Conservation (phyloP, 495 filamentous ascomycete genomes). For the Penicillium longicatenatum region DNA sequence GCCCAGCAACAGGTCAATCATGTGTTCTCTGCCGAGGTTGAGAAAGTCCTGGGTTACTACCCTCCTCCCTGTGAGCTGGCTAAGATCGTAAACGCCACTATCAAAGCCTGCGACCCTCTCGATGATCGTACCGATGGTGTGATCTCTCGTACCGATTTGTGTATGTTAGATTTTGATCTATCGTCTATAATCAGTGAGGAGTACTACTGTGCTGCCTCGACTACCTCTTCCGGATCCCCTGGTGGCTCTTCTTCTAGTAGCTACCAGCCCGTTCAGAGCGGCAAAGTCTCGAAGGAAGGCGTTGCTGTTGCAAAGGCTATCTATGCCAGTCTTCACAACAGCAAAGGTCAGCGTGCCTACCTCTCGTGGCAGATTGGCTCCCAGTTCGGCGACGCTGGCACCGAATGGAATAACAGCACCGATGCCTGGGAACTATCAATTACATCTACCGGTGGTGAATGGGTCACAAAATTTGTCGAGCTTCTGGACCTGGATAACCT, state of each 20-base stretch:
- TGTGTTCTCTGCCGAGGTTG: slow-evolving; percentile 44
- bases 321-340: neutral
- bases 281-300: neutral
- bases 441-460: slow-evolving; percentile 28
- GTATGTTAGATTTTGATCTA: slow-evolving; percentile 48
- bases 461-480: slow-evolving; percentile 29
- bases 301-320: neutral
- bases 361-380: neutral
- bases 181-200: slow-evolving; percentile 45
- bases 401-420: slow-evolving; percentile 20
- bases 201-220: slow-evolving; percentile 51
- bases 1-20: slow-evolving; percentile 54
- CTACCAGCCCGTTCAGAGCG: slow-evolving; percentile 18
- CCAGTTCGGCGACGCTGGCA: neutral
- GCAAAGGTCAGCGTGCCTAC: neutral
- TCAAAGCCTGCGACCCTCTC: slow-evolving; percentile 52
- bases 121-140: slow-evolving; percentile 57
- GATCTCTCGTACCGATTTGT: slow-evolving; percentile 53
- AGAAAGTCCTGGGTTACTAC: slow-evolving; percentile 50
- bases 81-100: slow-evolving; percentile 53
- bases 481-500: slow-evolving; percentile 30
- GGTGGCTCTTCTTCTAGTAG: slow-evolving; percentile 27
- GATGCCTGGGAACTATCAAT: slow-evolving; percentile 25
- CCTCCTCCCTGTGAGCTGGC: slow-evolving; percentile 53
- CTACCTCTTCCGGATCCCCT: slow-evolving; percentile 29